Evolutionary conservation across 306 rosid genomes (phyloP), one percentile per base, ranked within the genome.

Genomic region (Begonia masoniana): DNA sequence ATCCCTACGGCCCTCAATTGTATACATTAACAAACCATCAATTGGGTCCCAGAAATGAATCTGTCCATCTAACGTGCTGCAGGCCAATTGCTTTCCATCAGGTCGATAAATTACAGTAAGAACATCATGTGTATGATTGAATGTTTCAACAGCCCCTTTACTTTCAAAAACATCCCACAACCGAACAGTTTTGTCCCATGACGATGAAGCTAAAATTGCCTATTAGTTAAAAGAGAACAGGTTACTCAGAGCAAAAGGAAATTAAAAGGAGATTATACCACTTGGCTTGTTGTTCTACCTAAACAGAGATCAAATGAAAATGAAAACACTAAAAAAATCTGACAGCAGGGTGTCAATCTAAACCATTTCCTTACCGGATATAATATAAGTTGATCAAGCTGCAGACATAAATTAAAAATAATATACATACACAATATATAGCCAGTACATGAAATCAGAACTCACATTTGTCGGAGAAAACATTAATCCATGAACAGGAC

Each of bases 401-500:
- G 39, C 39, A 31, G 39, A 31, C 39, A 31, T 31, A 5, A 31
- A 31, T 31, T 31, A 31, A 31, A 31, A 31, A 31, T 31, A 31
- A 31, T 31, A 31, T 31, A 31, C 3, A 31, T 31, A 31, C 39
- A 31, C 39, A 6, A 31, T 31, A 31, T 31, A 5, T 31, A 31
- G 9, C 39, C 39, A 31, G 39, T 7, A 31, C 39, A 31, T 31
- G 39, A 31, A 31, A 7, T 31, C 1, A 31, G 39, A 56, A 81
- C 97, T 80, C 64, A 89, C 99, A 77, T 71, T 86, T 63, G 86
- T 73, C 43, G 99, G 96, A 75, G 99, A 91, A 75, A 91, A 91
- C 66, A 65, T 64, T 71, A 91, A 68, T 42, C 88, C 96, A 65
- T 86, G 96, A 62, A 91, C 99, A 61, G 94, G 96, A 53, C 94